Evolutionary conservation across 192 early-diverging fungal species (phyloP).

Genomic region (Piromyces finnis): DNA sequence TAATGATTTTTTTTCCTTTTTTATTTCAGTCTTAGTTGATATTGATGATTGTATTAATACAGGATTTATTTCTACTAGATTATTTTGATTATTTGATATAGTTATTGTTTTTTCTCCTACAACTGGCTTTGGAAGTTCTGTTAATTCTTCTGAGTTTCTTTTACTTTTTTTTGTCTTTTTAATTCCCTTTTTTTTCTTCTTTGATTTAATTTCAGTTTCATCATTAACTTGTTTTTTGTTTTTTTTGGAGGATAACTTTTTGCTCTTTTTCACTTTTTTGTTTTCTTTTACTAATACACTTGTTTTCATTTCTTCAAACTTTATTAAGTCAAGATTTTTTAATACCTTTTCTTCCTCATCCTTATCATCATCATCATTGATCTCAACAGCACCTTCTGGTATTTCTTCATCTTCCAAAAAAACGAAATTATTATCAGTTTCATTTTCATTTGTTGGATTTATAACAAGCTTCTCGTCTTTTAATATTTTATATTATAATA

Average conservation of each 20-base stretch:
- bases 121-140: background rate
- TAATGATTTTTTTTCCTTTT: background rate
- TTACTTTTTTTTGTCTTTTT: background rate
- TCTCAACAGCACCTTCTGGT: background rate
- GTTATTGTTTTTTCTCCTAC: background rate
- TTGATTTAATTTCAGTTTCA: background rate
- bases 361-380: background rate
- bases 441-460: background rate
- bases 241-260: background rate
- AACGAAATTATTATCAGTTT: background rate
- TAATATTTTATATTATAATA: too few relatives aligned
- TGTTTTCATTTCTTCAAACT: background rate
- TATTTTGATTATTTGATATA: background rate
- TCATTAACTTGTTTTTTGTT: background rate
- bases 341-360: background rate
- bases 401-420: background rate
- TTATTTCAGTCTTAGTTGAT: background rate
- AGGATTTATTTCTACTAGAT: background rate
- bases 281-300: background rate
- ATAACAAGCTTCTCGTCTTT: background rate
- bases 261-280: background rate
- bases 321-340: background rate
- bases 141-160: background rate
- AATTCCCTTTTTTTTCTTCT: background rate
- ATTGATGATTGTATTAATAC: background rate